Evolutionary conservation across 2,329 filamentous ascomycete genomes (phyloP).

Genomic region (Cercospora citrullina): DNA sequence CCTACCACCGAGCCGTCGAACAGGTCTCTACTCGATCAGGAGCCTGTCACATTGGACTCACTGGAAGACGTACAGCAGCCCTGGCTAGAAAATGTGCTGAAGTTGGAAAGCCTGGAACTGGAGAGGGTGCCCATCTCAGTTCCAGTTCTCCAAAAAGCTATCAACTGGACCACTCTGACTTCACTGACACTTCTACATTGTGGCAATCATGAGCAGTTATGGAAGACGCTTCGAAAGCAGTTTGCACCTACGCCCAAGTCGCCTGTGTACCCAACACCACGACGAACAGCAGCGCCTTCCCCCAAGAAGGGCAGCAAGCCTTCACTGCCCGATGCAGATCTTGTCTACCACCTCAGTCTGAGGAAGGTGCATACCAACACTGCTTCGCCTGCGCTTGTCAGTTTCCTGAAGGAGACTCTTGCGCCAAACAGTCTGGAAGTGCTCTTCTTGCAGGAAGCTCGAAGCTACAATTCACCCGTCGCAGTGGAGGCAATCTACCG

Average conservation of each 20-base stretch:
- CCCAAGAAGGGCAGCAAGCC: slow-evolving; percentile 30
- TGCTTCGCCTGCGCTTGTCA: slow-evolving; percentile 67
- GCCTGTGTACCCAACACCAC: slow-evolving; percentile 42
- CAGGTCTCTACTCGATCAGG: not conserved
- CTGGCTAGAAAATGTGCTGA: slow-evolving; percentile 59
- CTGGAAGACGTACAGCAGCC: slow-evolving; percentile 35
- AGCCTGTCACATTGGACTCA: slow-evolving; percentile 18
- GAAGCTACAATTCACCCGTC: slow-evolving; percentile 58
- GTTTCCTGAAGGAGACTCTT: slow-evolving; percentile 74
- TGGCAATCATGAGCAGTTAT: slow-evolving; percentile 69
- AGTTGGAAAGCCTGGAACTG: slow-evolving; percentile 70
- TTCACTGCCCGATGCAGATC: slow-evolving; percentile 26
- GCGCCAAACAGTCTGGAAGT: slow-evolving; percentile 78
- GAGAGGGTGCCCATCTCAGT: slow-evolving; percentile 74
- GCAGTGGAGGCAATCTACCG: slow-evolving; percentile 70
- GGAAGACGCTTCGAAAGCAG: slow-evolving; percentile 67
- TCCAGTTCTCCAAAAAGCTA: slow-evolving; percentile 65
- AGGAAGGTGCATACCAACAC: slow-evolving; percentile 75
- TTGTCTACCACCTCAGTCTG: slow-evolving; percentile 63
- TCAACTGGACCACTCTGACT: slow-evolving; percentile 74
- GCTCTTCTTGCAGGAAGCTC: slow-evolving; percentile 71
- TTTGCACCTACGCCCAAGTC: slow-evolving; percentile 42
- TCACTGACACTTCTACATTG: slow-evolving; percentile 74
- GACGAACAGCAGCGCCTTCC: slow-evolving; percentile 35
- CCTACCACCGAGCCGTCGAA: not conserved